phyloP scores from a whole-genome alignment of 345 rosid species.

The Corymbia maculata region DNA sequence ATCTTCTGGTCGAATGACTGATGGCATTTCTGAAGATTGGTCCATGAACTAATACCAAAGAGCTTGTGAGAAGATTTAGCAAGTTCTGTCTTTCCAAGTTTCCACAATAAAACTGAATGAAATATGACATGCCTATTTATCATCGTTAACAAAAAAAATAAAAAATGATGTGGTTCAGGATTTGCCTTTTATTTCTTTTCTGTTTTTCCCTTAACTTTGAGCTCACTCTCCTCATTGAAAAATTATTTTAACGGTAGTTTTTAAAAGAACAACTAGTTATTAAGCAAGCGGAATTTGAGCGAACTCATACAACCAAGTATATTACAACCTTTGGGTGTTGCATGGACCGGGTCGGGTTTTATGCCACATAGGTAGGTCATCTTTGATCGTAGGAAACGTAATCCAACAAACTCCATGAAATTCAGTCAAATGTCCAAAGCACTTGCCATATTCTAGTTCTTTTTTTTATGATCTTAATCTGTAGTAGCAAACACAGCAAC shows the following conservation, averaged over 20 bases:
- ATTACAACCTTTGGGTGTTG: background rate
- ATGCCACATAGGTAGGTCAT: background rate
- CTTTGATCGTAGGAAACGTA: background rate
- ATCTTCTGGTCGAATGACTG: background rate
- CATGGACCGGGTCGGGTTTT: background rate
- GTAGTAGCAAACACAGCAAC: background rate
- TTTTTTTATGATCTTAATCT: background rate
- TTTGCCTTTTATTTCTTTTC: background rate
- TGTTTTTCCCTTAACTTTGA: background rate
- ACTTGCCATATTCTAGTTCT: background rate
- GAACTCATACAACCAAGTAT: background rate
- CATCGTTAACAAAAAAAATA: background rate
- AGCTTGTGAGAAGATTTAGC: background rate
- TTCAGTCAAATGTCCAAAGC: background rate
- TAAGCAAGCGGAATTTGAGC: background rate
- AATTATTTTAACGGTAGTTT: background rate
- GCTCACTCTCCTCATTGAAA: background rate
- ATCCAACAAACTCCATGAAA: background rate
- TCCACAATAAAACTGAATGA: background rate
- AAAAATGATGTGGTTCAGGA: background rate
- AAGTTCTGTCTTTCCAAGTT: background rate
- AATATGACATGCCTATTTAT: background rate
- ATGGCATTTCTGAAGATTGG: background rate
- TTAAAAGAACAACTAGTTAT: background rate
- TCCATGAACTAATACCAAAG: background rate